Conservation (phyloP, 352 stramenopile genomes). For the Pelagophyceae sp. region DNA sequence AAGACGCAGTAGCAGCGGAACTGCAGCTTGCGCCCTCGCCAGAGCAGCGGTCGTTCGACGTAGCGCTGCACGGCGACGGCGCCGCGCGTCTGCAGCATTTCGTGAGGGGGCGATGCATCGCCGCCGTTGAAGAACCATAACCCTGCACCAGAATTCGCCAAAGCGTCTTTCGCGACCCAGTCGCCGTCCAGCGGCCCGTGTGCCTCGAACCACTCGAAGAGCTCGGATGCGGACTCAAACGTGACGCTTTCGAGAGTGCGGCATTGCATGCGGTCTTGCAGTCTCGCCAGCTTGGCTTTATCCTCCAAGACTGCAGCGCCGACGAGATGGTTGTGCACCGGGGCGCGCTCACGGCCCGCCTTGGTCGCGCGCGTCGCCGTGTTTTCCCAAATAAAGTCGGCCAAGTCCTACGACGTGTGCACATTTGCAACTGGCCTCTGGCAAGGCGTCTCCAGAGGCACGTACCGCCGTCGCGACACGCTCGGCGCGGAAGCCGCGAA, state of each 20-base stretch:
- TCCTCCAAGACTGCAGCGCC: constrained; percentile 8
- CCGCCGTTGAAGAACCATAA: constrained; percentile 10
- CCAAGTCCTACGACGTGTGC: background rate
- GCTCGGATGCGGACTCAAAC: background rate
- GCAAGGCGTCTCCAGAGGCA: background rate
- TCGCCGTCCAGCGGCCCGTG: background rate
- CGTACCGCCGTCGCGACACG: background rate
- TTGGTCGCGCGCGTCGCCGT: background rate
- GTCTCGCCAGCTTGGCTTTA: background rate
- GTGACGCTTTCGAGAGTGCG: background rate
- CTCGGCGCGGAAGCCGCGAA: background rate
- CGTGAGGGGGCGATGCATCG: background rate
- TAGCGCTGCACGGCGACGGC: constrained; percentile 12
- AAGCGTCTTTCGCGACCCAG: constrained; percentile 17
- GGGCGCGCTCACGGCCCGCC: background rate
- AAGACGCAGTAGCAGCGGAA: background rate
- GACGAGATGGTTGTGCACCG: constrained; percentile 1
- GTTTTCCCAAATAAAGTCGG: constrained; percentile 13
- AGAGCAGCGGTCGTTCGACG: background rate
- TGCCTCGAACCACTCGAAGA: background rate
- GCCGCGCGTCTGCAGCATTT: background rate
- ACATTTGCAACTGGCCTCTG: background rate
- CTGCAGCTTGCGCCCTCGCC: constrained; percentile 9
- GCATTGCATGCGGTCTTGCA: background rate
- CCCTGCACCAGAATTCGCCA: constrained; percentile 11